These are phyloP conservation scores for Alternaria novae-zelandiae DNA, from an alignment of 2,329 filamentous ascomycete genomes.

Conservation along the genomic window DNA sequence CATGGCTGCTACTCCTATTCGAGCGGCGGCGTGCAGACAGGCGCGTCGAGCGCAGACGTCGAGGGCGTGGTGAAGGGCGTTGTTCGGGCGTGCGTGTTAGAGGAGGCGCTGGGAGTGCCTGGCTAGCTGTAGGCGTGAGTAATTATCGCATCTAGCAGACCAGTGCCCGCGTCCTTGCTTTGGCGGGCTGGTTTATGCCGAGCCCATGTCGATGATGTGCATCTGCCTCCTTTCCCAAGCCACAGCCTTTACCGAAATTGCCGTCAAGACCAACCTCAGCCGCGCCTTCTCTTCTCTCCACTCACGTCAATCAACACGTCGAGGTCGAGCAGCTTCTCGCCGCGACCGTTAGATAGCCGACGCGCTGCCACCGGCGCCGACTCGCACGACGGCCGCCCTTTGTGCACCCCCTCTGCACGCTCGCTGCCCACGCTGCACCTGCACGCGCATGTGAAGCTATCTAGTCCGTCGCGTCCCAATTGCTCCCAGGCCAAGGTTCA, in stretches of 20 bases:
- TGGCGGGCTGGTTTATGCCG: slow-evolving; percentile 20
- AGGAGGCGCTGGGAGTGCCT: slow-evolving; percentile 15
- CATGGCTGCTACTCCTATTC: slow-evolving; percentile 8
- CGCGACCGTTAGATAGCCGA: slow-evolving; percentile 21
- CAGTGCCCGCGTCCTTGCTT: slow-evolving; percentile 7
- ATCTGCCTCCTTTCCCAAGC: slow-evolving; percentile 23
- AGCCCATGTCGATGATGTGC: slow-evolving; percentile 23
- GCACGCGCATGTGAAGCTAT: slow-evolving; percentile 24
- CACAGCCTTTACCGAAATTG: slow-evolving; percentile 23
- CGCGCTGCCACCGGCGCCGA: slow-evolving; percentile 10
- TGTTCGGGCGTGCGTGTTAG: background rate
- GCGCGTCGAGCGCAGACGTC: background rate
- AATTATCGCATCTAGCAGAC: slow-evolving; percentile 9
- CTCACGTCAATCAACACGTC: slow-evolving; percentile 34
- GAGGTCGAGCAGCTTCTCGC: slow-evolving; percentile 20
- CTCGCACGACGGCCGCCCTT: background rate
- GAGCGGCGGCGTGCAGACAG: background rate
- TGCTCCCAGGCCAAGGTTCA: background rate
- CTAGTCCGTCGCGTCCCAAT: background rate
- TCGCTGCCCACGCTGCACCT: slow-evolving; percentile 1
- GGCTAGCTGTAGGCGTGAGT: slow-evolving; percentile 5
- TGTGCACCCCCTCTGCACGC: background rate
- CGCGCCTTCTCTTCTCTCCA: slow-evolving; percentile 39
- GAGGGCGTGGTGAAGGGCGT: background rate
- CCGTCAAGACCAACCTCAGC: slow-evolving; percentile 26